Evolutionary conservation across 169 alveolate species (phyloP).

Genomic region (Plasmodium adleri): DNA sequence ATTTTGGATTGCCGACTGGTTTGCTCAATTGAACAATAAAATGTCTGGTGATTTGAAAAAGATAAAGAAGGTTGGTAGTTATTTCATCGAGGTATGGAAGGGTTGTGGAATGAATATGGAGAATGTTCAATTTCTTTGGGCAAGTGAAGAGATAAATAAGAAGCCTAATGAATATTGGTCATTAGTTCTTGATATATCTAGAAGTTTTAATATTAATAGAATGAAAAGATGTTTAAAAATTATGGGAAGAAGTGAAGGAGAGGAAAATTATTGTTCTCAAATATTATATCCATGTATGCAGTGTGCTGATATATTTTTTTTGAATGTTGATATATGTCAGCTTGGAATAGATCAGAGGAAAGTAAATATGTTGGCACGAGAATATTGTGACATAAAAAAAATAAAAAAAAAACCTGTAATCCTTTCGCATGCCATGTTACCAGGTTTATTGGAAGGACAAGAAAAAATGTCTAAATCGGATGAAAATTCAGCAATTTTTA

Average conservation of each 20-base stretch:
- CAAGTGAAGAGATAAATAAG: slow-evolving; percentile 97
- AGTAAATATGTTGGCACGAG: slow-evolving; percentile 98
- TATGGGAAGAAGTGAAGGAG: slow-evolving; percentile 98
- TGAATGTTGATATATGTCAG: slow-evolving; percentile 98
- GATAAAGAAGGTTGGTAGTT: slow-evolving; percentile 95
- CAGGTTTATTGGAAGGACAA: slow-evolving; percentile 97
- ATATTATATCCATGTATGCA: slow-evolving; percentile 98
- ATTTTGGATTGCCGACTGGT: slow-evolving; percentile 99
- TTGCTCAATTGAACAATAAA: slow-evolving; percentile 98
- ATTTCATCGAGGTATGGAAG: slow-evolving; percentile 99
- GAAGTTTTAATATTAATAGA: slow-evolving; percentile 93
- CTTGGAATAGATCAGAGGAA: slow-evolving; percentile 99
- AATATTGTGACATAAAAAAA: slow-evolving; percentile 91
- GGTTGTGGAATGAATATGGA: slow-evolving; percentile 99
- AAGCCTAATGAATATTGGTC: slow-evolving; percentile 97
- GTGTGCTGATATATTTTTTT: slow-evolving; percentile 98
- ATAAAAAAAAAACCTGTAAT: slow-evolving; percentile 92
- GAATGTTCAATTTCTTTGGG: slow-evolving; percentile 98
- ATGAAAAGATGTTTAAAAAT: slow-evolving; percentile 98
- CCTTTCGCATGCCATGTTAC: slow-evolving; percentile 96
- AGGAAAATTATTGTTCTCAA: slow-evolving; percentile 94
- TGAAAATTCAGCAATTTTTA: slow-evolving; percentile 97
- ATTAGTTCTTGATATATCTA: slow-evolving; percentile 96
- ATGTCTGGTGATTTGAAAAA: slow-evolving; percentile 98
- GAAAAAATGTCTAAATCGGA: slow-evolving; percentile 98